Evolutionary conservation across 78 protist genomes (phyloP), one percentile per base, ranked within the genome.

Genomic region (Cyanophora paradoxa): DNA sequence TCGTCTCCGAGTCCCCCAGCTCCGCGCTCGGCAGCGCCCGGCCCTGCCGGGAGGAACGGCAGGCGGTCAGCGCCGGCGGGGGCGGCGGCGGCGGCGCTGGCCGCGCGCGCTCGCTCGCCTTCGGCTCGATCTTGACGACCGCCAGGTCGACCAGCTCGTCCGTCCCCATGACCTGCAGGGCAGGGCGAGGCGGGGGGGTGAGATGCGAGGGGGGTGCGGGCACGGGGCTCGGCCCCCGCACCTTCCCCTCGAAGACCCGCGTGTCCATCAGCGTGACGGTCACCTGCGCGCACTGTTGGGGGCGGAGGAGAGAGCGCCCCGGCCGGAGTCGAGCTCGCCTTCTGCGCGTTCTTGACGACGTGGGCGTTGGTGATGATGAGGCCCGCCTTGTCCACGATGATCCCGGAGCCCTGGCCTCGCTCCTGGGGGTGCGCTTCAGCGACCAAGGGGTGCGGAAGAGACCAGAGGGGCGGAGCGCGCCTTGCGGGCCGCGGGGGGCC

Each of bases 121-220:
- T 24, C 28, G 68, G 68, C 28, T 17, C 37, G 68, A 61, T 61
- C n/a, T n/a, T 16, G 48, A 61, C 33, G 20, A 46, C 68, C 4
- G 68, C 68, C 14, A 61, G 46, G 68, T 61, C 68, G 48, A 61
- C 37, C 48, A 10, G 37, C 16, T 61, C 68, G 11, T 61, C 68
- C 11, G 42, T 3, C 24, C 68, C 68, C 46, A 1, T 33, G 30
- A 61, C 68, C 68, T 4, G 28, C 7, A 11, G 7, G 7, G 48
- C 48, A 7, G 11, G 11, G 7, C n/a, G n/a, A n/a, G 48, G 24
- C 24, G 24, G 48, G 48, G 24, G 7, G 48, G 48, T 42, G 24
- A 42, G 48, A 7, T 42, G 7, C 48, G 24, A 13, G 11, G 11
- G 7, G 24, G 11, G 48, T 11, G 11, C 48, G 11, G 7, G 7